Percentiles rank a stretch among this genome's conserved stretches.
Conservation (phyloP, 179 eudicot species). For the Beta corolliflora region DNA sequence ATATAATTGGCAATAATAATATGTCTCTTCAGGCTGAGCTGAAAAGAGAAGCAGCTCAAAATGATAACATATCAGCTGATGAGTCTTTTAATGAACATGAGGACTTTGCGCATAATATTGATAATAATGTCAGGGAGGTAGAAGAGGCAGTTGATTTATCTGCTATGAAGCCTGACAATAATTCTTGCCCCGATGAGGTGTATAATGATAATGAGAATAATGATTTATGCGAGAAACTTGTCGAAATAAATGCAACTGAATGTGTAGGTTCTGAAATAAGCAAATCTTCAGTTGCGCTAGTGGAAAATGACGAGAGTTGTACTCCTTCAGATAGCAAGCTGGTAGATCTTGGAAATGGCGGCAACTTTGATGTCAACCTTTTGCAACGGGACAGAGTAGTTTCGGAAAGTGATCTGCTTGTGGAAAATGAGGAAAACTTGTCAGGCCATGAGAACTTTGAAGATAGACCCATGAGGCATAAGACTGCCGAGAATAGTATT, state of each 20-base stretch:
- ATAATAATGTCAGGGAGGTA: constrained; percentile 26
- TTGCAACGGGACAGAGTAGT: constrained; percentile 28
- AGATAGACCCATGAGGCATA: constrained; percentile 18
- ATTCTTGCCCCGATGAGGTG: constrained; percentile 34
- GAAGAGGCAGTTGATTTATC: constrained; percentile 31
- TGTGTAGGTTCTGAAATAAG: constrained; percentile 22
- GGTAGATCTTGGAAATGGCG: constrained; percentile 28
- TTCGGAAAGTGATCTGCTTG: constrained; percentile 34
- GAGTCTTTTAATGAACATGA: constrained; percentile 29
- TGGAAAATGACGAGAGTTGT: constrained; percentile 25
- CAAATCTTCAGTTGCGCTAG: constrained; percentile 23
- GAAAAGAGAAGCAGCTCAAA: constrained; percentile 21
- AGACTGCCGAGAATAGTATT: constrained; percentile 24
- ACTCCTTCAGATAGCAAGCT: constrained; percentile 24
- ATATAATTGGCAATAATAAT: constrained; percentile 26
- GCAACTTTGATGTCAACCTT: constrained; percentile 13
- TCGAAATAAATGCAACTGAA: constrained; percentile 27
- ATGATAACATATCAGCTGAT: constrained; percentile 20
- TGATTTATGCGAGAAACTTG: constrained; percentile 25
- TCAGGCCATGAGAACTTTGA: constrained; percentile 22
- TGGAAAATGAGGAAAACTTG: constrained; percentile 27
- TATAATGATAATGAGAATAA: constrained; percentile 28
- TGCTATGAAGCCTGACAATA: constrained; percentile 29
- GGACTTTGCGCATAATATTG: constrained; percentile 9
- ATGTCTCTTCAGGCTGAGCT: constrained; percentile 26